Base-by-base conservation (phyloP, 192 early-diverging fungal species). In the Entomortierella parvispora region DNA sequence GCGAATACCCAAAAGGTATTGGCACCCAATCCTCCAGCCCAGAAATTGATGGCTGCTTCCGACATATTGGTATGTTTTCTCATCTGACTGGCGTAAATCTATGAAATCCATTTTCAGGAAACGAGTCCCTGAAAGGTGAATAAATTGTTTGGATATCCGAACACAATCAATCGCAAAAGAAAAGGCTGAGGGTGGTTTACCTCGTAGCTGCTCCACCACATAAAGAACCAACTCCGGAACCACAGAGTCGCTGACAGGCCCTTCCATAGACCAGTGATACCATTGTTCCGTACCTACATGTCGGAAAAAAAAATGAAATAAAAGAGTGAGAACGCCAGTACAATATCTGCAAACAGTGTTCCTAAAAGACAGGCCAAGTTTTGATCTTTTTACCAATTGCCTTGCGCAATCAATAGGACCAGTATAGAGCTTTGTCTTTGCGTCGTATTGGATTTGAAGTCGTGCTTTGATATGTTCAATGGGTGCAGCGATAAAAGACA, bases 1-100 rank as follows among this genome's bases (percentile, higher is more conserved):
- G 87, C 85, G 59, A 91, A 83, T 22, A 91, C 84, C 97, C 97
- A 99, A 72, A 96, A 99, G 12, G 88, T 89, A 59, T 90, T 96
- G 43, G 97, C 95, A 32, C 92, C 91, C 60, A 96, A 66, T 7
- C 95, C 97, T 60, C 92, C 93, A 11, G 90, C 91, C 60, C 91
- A 54, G 81, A 92, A 92, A 63, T 88, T 91, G 52, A 92, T 78
- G 1, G 88, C 81, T 52, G 85, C 86, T 61, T 90, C 89, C 0
- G 89, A 80, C 62, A 88, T 69, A 57, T 85, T 71, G 4, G 65
- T 82, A 28, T 72, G 50, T 50, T 83, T 79, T 33, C 80, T 74
- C 40, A 94, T 69, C 28, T 81, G 58, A 14, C 54, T 56, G 2
- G 87, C 64, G 76, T 87, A 90, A 11, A 92, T 79, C 87, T 90